Conservation (phyloP, 108 stramenopile species). For the Parietichytrium sp. region DNA sequence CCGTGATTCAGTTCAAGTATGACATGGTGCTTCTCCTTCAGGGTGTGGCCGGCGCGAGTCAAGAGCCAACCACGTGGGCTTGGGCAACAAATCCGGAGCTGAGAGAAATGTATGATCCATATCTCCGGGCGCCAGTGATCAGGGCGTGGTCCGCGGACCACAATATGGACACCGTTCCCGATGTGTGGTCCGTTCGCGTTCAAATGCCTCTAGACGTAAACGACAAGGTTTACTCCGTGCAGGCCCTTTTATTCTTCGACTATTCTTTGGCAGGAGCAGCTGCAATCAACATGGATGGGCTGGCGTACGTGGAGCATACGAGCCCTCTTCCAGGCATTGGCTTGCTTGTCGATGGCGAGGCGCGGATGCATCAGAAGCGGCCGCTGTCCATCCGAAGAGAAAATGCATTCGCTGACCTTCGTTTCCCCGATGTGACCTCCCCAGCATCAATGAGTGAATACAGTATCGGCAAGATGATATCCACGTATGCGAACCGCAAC, state of each 20-base stretch:
- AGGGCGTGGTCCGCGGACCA: constrained; percentile 6
- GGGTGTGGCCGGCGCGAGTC: neutral
- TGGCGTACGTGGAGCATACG: constrained; percentile 8
- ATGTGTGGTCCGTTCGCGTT: neutral
- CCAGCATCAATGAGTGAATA: neutral
- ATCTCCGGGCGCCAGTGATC: constrained; percentile 20
- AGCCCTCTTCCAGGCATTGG: neutral
- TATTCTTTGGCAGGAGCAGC: neutral
- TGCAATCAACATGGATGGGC: neutral
- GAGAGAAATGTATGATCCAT: constrained; percentile 22
- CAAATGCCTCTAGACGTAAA: constrained; percentile 21
- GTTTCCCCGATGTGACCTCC: neutral
- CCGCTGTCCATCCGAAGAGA: neutral
- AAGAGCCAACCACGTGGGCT: neutral
- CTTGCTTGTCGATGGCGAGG: constrained; percentile 17
- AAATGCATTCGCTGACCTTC: neutral
- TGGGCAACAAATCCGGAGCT: constrained; percentile 15
- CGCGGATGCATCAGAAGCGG: neutral
- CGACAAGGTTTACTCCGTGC: neutral
- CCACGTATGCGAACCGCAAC: constrained; percentile 11
- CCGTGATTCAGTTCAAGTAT: constrained; percentile 21
- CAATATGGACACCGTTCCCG: neutral
- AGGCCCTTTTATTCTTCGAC: neutral
- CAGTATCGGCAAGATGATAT: neutral
- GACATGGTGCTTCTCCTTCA: constrained; percentile 8